phyloP scores from a whole-genome alignment of 192 early-diverging fungal genomes.

The Rhizoclosmatium globosum region DNA sequence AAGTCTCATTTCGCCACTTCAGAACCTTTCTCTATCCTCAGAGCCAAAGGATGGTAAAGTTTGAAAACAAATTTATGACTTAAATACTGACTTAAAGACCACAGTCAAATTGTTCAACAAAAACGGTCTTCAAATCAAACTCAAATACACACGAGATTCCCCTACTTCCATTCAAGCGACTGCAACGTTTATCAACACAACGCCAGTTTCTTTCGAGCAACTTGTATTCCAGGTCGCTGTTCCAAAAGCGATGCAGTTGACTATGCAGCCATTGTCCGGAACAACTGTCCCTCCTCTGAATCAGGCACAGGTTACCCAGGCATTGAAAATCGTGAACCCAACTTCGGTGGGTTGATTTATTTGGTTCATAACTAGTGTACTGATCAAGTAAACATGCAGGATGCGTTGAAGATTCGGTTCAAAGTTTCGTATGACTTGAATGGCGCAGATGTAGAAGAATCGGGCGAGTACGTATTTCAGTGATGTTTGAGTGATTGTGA shows the following conservation, averaged over 20 bases:
- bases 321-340: slow-evolving; percentile 51
- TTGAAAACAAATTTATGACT: neutral
- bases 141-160: slow-evolving; percentile 23
- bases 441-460: slow-evolving; percentile 64
- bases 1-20: slow-evolving; percentile 15
- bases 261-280: slow-evolving; percentile 52
- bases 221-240: slow-evolving; percentile 59
- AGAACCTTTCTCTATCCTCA: slow-evolving; percentile 8
- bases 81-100: neutral
- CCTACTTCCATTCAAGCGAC: slow-evolving; percentile 30
- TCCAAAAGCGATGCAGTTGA: slow-evolving; percentile 65
- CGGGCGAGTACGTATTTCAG: slow-evolving; percentile 49
- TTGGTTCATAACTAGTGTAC: neutral
- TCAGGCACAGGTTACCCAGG: slow-evolving; percentile 53
- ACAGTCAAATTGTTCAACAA: slow-evolving; percentile 53
- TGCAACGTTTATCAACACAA: slow-evolving; percentile 62
- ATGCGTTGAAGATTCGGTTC: slow-evolving; percentile 54
- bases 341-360: slow-evolving; percentile 43
- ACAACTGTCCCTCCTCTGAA: slow-evolving; percentile 56
- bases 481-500: neutral
- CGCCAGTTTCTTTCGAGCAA: slow-evolving; percentile 59
- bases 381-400: slow-evolving; percentile 30
- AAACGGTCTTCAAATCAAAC: slow-evolving; percentile 63
- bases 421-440: slow-evolving; percentile 59
- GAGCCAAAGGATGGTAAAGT: slow-evolving; percentile 28